Conservation (phyloP, 768 basidiomycete species). For the Panellus pusillus region DNA sequence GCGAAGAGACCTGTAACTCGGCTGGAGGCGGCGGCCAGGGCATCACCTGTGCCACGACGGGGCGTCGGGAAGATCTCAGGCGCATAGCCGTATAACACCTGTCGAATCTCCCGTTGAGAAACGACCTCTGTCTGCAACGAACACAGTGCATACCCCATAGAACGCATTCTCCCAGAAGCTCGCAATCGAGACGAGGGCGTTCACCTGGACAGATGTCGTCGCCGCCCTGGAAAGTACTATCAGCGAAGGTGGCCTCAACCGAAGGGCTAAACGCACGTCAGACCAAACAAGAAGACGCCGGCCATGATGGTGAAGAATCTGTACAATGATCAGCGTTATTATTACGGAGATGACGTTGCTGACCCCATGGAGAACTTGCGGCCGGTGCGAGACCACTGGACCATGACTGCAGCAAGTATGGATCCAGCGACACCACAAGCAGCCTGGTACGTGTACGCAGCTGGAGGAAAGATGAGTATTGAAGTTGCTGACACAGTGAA, state of each 20-base stretch:
- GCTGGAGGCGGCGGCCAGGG: conserved; percentile 51
- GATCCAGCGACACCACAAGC: conserved; percentile 59
- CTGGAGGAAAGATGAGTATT: not conserved
- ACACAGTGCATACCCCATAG: conserved; percentile 8
- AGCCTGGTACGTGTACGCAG: conserved; percentile 30
- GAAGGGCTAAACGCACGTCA: conserved; percentile 48
- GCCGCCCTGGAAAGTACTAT: conserved; percentile 51
- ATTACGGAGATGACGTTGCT: conserved; percentile 42
- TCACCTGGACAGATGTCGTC: conserved; percentile 39
- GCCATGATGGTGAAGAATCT: conserved; percentile 52
- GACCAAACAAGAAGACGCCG: conserved; percentile 56
- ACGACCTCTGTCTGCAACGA: not conserved
- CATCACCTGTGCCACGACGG: conserved; percentile 56
- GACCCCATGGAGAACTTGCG: conserved; percentile 20
- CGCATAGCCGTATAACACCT: conserved; percentile 44
- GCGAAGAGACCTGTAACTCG: conserved; percentile 62
- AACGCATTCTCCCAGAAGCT: conserved; percentile 23
- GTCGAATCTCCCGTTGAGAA: conserved; percentile 15
- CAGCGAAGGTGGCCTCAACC: conserved; percentile 22
- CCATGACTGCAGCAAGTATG: conserved; percentile 47
- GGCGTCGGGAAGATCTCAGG: conserved; percentile 57
- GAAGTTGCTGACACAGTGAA: conserved; percentile 26
- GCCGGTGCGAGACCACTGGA: conserved; percentile 20
- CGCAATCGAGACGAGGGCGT: conserved; percentile 19
- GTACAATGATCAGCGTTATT: conserved; percentile 44